phyloP scores from a whole-genome alignment of 73 alveolate genomes.

The Urostyla sp. region DNA sequence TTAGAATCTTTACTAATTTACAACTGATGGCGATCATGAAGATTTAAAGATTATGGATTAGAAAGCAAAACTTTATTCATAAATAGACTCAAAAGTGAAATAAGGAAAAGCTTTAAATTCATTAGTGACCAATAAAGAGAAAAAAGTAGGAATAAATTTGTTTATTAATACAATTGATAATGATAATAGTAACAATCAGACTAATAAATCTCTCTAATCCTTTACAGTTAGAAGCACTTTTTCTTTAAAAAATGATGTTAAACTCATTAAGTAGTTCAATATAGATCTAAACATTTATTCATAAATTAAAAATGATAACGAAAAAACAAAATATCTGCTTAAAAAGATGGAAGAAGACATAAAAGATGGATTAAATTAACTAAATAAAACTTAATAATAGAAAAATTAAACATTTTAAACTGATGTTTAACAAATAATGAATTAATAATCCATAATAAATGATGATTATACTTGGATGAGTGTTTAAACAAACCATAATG shows the following conservation, averaged over 20 bases:
- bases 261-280: neutral
- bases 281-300: neutral
- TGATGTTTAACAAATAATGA: neutral
- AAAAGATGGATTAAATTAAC: neutral
- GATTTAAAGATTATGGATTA: neutral
- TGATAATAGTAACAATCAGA: neutral
- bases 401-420: neutral
- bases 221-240: constrained; percentile 1
- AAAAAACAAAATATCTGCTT: neutral
- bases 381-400: neutral
- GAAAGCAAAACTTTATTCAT: constrained; percentile 19
- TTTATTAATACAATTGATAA: neutral
- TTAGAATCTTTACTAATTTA: neutral
- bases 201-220: neutral
- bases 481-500: constrained; percentile 1
- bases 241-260: constrained; percentile 6
- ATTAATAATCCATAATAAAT: neutral
- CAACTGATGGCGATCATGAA: too few species aligned
- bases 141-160: neutral
- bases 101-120: neutral
- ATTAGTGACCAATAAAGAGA: neutral
- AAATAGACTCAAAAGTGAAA: neutral
- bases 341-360: constrained; percentile 35
- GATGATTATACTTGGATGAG: constrained; percentile 16
- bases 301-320: constrained; percentile 20